These are phyloP conservation scores for Nannizzia gypsea DNA, from an alignment of 2,329 filamentous ascomycete species.

Conservation along the genomic window DNA sequence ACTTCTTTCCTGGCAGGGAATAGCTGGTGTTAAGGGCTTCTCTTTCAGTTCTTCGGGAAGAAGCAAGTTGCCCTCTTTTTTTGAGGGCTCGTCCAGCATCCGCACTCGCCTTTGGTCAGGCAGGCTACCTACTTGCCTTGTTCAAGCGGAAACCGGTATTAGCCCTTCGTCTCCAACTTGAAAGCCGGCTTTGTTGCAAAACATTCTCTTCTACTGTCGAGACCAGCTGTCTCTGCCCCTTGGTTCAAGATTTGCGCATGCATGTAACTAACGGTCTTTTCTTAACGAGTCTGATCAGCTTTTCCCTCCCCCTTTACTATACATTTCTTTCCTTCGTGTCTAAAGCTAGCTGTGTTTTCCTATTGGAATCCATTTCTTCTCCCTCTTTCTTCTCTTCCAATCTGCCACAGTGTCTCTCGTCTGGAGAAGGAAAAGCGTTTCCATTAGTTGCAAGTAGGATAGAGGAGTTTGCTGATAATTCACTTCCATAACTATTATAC, in stretches of 20 bases:
- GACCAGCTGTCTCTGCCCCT: background rate
- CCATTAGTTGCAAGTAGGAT: background rate
- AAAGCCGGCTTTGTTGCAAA: background rate
- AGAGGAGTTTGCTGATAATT: background rate
- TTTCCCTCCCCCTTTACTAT: background rate
- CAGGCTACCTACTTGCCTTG: background rate
- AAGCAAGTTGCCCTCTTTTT: background rate
- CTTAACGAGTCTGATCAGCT: background rate
- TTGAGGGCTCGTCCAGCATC: background rate
- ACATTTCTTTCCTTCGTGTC: background rate
- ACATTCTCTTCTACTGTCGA: background rate
- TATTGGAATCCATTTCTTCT: background rate
- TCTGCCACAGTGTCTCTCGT: background rate
- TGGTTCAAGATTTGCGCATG: background rate
- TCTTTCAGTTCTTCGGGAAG: background rate
- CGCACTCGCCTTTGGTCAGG: background rate
- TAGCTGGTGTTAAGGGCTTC: background rate
- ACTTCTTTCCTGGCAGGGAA: background rate
- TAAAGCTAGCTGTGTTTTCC: background rate
- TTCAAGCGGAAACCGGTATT: background rate
- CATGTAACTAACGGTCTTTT: conserved; percentile 3
- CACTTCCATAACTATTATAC: background rate
- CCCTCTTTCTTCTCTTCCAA: background rate
- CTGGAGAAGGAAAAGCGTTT: background rate
- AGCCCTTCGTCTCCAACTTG: background rate